Conservation (phyloP, 2,329 filamentous ascomycete genomes). For the Arthrobotrys sinensis region DNA sequence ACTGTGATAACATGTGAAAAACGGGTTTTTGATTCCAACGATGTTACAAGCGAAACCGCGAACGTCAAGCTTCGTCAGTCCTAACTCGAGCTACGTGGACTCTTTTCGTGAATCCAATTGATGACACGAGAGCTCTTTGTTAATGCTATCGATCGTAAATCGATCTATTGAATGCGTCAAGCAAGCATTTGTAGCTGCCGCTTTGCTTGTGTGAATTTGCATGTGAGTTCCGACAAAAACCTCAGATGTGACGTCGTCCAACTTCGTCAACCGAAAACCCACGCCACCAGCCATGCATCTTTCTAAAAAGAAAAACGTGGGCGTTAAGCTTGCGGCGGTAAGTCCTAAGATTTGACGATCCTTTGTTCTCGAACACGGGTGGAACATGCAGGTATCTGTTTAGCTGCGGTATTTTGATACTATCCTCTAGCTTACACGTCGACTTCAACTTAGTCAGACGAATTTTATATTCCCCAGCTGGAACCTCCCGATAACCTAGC, state of each 20-base stretch:
- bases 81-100: not conserved
- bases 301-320: constrained; percentile 33
- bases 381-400: not conserved
- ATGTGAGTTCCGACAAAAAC: constrained; percentile 50
- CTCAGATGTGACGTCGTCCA: constrained; percentile 48
- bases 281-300: constrained; percentile 41
- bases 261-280: constrained; percentile 32
- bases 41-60: constrained; percentile 14
- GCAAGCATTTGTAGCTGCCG: not conserved
- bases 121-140: not conserved
- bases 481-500: constrained; percentile 10
- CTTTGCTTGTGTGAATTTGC: constrained; percentile 1
- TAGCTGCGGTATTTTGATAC: constrained; percentile 12
- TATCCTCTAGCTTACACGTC: not conserved
- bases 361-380: constrained; percentile 20
- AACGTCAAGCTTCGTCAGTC: constrained; percentile 1
- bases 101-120: not conserved
- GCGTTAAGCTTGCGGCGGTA: constrained; percentile 29
- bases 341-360: constrained; percentile 18
- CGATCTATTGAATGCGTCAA: not conserved
- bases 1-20: constrained; percentile 17
- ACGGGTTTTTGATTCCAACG: not conserved
- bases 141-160: constrained; percentile 2
- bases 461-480: constrained; percentile 37
- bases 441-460: not conserved